Base-by-base conservation (phyloP, 2,329 filamentous ascomycete genomes). In the Fusarium sambucinum region DNA sequence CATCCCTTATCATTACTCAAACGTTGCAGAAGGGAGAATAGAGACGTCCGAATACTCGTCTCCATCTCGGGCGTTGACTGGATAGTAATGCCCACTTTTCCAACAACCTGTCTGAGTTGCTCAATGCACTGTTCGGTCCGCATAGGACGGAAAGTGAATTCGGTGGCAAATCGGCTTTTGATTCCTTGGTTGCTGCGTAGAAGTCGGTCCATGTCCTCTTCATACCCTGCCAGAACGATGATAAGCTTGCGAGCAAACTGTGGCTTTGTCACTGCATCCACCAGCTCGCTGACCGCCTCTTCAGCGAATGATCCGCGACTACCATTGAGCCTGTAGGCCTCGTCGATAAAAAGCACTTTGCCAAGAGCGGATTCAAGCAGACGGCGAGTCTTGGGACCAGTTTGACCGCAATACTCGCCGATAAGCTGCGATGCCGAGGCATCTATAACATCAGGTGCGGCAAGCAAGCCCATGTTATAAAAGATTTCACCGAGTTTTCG, bases 381-480 rank as follows among this genome's bases (percentile, higher is more conserved):
- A 45, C 85, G 80, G 11, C 84, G 82, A 0, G 89, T 87, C 70
- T 91, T 91, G 0, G 89, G 89, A 0, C 87, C 89, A 0, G 90
- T 92, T 0, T 92, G 89, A 0, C 91, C 91, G 1, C 91, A 74
- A 45, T 87, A 93, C 71, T 90, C 82, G 0, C 88, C 90, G 2
- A 93, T 81, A 0, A 94, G 77, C 38, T 93, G 89, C 0, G 87
- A 87, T 0, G 89, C 89, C 0, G 91, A 93, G 53, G 84, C 86
- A 64, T 92, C 89, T 0, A 89, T 75, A 0, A 92, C 89, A 41
- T 90, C 86, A 0, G 83, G 83, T 0, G 83, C 81, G 0, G 87
- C 79, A 0, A 94, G 80, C 46, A 93, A 85, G 0, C 90, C 90
- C 84, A 94, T 87, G 72, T 93, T 87, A 71, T 92, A 93, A 72